phyloP scores from a whole-genome alignment of 768 basidiomycete species.

The Filobasidium floriforme region DNA sequence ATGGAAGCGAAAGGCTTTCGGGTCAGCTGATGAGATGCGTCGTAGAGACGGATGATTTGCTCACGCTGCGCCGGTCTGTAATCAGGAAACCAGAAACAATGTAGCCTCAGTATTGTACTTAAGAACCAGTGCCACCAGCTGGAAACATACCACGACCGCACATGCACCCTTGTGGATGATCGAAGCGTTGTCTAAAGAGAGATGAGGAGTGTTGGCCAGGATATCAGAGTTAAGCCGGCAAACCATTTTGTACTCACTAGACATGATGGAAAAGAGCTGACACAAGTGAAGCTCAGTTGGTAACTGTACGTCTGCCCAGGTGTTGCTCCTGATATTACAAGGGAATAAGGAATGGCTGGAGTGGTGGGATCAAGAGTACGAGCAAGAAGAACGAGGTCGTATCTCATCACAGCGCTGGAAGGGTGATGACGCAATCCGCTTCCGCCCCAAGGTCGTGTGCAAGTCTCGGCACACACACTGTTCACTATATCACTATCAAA shows the following conservation, averaged over 20 bases:
- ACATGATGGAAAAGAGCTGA: not conserved
- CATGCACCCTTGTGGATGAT: slow-evolving; percentile 37
- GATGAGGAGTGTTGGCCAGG: not conserved
- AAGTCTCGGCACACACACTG: too few species aligned
- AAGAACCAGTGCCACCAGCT: too few species aligned
- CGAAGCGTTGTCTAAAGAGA: not conserved
- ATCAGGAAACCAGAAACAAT: not conserved
- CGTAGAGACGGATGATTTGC: not conserved
- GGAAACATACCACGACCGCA: slow-evolving; percentile 32
- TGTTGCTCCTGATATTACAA: too few species aligned
- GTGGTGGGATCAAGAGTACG: too few species aligned
- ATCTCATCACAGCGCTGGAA: too few species aligned
- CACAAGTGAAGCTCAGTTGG: too few species aligned
- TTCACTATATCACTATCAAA: too few species aligned
- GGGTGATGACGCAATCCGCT: not conserved
- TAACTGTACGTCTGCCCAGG: too few species aligned
- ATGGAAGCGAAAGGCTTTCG: not conserved
- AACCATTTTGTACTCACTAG: not conserved
- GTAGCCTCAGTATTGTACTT: too few species aligned
- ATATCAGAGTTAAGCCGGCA: not conserved
- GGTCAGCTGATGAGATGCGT: not conserved
- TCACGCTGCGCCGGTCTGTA: slow-evolving; percentile 22
- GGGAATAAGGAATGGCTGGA: too few species aligned
- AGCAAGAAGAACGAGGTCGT: too few species aligned
- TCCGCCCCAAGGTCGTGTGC: not conserved